These are phyloP conservation scores for Leucoagaricus sp. DNA, from an alignment of 1,284 basidiomycete species.

Conservation along the genomic window DNA sequence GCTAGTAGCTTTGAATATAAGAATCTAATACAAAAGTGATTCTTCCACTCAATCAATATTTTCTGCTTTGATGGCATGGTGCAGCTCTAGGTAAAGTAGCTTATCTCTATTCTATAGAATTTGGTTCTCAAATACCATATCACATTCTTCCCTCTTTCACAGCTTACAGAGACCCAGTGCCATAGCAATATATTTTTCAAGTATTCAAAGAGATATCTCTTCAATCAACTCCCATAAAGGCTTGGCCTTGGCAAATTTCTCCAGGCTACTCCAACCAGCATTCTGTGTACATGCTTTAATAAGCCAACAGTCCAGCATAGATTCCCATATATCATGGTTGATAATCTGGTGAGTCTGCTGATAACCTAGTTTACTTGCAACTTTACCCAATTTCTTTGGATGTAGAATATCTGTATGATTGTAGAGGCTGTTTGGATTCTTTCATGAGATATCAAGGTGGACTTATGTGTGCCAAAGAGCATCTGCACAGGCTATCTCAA, in stretches of 20 bases:
- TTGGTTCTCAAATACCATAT: slow-evolving; percentile 15
- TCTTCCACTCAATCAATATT: slow-evolving; percentile 33
- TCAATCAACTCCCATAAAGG: neutral
- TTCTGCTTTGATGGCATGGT: slow-evolving; percentile 29
- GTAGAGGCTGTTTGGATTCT: slow-evolving; percentile 19
- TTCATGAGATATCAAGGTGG: slow-evolving; percentile 7
- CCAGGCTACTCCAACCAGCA: neutral
- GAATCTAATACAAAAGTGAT: slow-evolving; percentile 26
- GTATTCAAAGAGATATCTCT: neutral
- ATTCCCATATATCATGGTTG: slow-evolving; percentile 15
- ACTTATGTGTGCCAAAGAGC: slow-evolving; percentile 23
- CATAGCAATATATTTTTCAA: neutral
- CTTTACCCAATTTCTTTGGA: slow-evolving; percentile 26
- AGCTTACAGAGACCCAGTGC: too few species aligned
- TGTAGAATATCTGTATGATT: slow-evolving; percentile 19
- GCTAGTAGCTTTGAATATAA: slow-evolving; percentile 25
- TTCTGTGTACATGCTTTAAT: neutral
- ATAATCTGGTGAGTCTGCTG: slow-evolving; percentile 28
- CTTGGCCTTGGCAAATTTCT: neutral
- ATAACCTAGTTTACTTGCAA: slow-evolving; percentile 26
- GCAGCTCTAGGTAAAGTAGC: slow-evolving; percentile 29
- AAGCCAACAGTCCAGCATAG: neutral
- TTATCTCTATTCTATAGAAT: slow-evolving; percentile 20
- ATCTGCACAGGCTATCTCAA: slow-evolving; percentile 27
- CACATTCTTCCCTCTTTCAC: neutral